Conservation (phyloP, 2,329 filamentous ascomycete genomes). For the Talaromyces marneffei region DNA sequence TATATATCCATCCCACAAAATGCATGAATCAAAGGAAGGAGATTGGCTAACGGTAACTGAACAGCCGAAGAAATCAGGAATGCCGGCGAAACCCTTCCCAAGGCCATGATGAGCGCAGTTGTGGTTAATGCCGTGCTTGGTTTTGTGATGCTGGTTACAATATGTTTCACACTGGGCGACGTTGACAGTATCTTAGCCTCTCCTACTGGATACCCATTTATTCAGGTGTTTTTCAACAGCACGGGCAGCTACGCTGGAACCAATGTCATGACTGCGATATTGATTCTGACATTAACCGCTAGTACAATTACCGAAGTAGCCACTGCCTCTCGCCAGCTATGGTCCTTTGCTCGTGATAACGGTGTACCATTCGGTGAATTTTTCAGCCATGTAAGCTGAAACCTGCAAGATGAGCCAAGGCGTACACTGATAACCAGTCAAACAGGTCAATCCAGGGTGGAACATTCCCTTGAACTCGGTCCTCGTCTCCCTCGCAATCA, state of each 20-base stretch:
- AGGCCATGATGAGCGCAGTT: constrained; percentile 46
- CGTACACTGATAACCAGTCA: background rate
- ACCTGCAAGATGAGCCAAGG: background rate
- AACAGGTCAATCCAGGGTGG: constrained; percentile 32
- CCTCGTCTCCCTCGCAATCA: constrained; percentile 40
- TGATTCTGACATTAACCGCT: constrained; percentile 46
- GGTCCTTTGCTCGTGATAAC: constrained; percentile 47
- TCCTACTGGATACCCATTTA: constrained; percentile 52
- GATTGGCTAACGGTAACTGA: constrained; percentile 8
- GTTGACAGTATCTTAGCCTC: constrained; percentile 40
- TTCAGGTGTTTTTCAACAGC: constrained; percentile 52
- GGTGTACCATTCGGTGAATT: constrained; percentile 37
- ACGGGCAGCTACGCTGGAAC: constrained; percentile 47
- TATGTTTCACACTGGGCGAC: constrained; percentile 52
- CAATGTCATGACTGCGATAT: constrained; percentile 46
- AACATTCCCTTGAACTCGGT: constrained; percentile 46
- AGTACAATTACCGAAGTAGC: constrained; percentile 51
- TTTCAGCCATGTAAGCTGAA: constrained; percentile 32
- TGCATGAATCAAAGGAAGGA: background rate
- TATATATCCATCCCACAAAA: constrained; percentile 22
- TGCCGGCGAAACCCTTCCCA: constrained; percentile 47
- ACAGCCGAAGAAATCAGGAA: constrained; percentile 40
- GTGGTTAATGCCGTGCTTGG: constrained; percentile 49
- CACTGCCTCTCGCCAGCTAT: constrained; percentile 53
- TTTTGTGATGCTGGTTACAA: constrained; percentile 50